phyloP scores from a whole-genome alignment of 805 yeast genomes.

The Lipomyces lipofer region DNA sequence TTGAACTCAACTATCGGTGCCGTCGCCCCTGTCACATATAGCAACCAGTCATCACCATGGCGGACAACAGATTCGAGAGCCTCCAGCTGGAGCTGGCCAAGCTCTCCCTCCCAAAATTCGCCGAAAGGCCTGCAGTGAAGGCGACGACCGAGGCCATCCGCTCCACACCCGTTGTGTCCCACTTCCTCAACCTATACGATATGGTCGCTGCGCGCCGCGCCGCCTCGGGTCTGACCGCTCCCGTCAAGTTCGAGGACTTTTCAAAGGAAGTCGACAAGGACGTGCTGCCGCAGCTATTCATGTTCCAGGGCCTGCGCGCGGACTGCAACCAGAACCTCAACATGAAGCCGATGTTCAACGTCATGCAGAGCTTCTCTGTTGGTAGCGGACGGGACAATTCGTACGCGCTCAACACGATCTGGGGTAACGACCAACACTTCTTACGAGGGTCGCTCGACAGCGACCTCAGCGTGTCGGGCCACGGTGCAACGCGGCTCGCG shows the following conservation, averaged over 20 bases:
- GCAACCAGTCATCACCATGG: no score
- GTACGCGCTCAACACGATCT: constrained; percentile 86
- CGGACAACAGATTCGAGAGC: no score
- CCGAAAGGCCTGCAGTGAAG: no score
- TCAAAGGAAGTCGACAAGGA: constrained; percentile 92
- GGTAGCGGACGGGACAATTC: constrained; percentile 81
- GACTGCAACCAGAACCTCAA: constrained; percentile 90
- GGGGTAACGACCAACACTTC: constrained; percentile 80
- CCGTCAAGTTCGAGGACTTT: constrained; percentile 92
- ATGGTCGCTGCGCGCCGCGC: constrained; percentile 75
- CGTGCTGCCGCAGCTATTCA: constrained; percentile 84
- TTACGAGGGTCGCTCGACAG: constrained; percentile 91
- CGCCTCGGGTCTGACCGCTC: constrained; percentile 79
- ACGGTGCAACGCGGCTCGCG: constrained; percentile 22
- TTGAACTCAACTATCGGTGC: no score
- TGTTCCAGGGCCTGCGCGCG: constrained; percentile 94
- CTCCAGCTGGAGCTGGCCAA: no score
- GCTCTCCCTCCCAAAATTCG: no score
- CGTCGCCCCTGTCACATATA: no score
- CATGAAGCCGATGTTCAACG: constrained; percentile 93
- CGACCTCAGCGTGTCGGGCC: constrained; percentile 45
- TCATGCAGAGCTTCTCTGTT: constrained; percentile 86
- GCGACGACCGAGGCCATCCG: constrained; percentile 1
- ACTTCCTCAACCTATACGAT: constrained; percentile 71
- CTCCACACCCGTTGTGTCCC: constrained; percentile 78